Evolutionary conservation across 164 flowering plant genomes (phyloP).

Genomic region (Amborella trichopoda): DNA sequence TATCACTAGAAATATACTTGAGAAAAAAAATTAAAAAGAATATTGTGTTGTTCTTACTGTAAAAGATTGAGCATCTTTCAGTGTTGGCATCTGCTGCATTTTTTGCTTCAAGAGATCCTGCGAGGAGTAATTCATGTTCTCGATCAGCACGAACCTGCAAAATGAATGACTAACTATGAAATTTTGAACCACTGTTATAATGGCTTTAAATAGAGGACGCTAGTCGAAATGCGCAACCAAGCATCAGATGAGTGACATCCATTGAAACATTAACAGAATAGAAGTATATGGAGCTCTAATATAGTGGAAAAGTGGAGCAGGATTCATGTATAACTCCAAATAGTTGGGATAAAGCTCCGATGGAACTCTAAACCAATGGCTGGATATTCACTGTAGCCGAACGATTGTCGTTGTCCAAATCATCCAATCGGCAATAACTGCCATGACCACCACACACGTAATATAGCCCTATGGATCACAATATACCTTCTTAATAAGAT

Average conservation of each 20-base stretch:
- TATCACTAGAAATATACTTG: background rate
- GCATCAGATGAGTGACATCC: background rate
- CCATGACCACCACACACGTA: no score
- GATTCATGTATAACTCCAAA: no score
- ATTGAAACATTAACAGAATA: background rate
- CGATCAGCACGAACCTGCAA: conserved; percentile 39
- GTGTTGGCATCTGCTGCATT: conserved; percentile 13
- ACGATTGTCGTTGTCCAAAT: no score
- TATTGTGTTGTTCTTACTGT: conserved; percentile 26
- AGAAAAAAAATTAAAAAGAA: background rate
- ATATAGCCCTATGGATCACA: no score
- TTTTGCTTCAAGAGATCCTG: conserved; percentile 61
- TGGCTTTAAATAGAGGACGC: background rate
- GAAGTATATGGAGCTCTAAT: background rate
- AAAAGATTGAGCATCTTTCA: conserved; percentile 19
- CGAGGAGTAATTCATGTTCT: conserved; percentile 47
- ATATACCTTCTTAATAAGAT: no score
- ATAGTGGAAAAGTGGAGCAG: no score
- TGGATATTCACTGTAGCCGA: no score
- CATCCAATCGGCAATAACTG: no score
- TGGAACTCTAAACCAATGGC: background rate
- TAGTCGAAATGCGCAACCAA: background rate
- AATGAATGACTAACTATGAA: no score
- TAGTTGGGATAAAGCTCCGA: no score
- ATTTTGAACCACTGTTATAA: background rate